phyloP scores from a whole-genome alignment of 768 basidiomycete species.

The Termitomyces sp. region DNA sequence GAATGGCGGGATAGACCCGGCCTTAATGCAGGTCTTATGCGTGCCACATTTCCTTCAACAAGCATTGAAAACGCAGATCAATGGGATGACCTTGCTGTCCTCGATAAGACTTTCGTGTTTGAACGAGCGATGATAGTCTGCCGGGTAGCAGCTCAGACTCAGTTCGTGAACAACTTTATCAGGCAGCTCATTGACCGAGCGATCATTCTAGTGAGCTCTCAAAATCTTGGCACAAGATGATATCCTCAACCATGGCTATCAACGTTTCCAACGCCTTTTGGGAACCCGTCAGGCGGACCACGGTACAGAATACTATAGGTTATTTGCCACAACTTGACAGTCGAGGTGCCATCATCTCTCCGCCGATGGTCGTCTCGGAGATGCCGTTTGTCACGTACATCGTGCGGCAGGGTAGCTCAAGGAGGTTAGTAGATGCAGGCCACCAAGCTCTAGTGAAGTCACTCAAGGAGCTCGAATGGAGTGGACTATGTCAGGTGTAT shows the following conservation, averaged over 20 bases:
- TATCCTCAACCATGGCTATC: slow-evolving; percentile 26
- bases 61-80: slow-evolving; percentile 53
- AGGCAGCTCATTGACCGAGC: slow-evolving; percentile 6
- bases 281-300: slow-evolving; percentile 26
- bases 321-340: slow-evolving; percentile 19
- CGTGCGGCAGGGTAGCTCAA: slow-evolving; percentile 44
- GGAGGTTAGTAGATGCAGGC: slow-evolving; percentile 37
- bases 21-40: slow-evolving; percentile 46
- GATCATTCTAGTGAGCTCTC: slow-evolving; percentile 21
- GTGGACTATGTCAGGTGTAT: slow-evolving; percentile 49
- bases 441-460: slow-evolving; percentile 43
- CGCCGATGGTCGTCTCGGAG: slow-evolving; percentile 8
- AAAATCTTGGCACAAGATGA: slow-evolving; percentile 29
- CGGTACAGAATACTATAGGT: slow-evolving; percentile 27
- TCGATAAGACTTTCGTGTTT: slow-evolving; percentile 54
- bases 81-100: slow-evolving; percentile 53
- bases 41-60: slow-evolving; percentile 54
- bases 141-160: slow-evolving; percentile 53
- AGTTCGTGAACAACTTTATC: slow-evolving; percentile 19
- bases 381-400: slow-evolving; percentile 50
- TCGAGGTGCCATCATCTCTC: slow-evolving; percentile 5
- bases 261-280: slow-evolving; percentile 24
- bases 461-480: slow-evolving; percentile 39
- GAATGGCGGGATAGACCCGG: slow-evolving; percentile 19
- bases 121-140: slow-evolving; percentile 59